Evolutionary conservation across 768 basidiomycete genomes (phyloP).

Genomic region (Amanita pseudoporphyria): DNA sequence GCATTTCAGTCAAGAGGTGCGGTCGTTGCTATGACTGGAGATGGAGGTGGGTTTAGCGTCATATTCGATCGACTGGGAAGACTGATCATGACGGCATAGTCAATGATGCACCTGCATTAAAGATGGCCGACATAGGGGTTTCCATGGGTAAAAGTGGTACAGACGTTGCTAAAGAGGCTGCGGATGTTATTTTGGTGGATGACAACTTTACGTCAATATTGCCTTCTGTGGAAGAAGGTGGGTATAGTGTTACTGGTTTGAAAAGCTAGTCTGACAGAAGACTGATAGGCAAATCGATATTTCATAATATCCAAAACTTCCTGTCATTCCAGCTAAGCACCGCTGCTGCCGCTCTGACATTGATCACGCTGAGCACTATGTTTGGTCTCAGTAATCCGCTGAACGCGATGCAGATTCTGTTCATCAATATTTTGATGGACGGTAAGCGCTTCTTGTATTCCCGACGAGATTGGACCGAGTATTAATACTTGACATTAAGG

Average conservation of each 20-base stretch:
- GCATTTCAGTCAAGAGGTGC: slow-evolving; percentile 86
- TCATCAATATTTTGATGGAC: slow-evolving; percentile 99
- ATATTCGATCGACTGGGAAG: background rate
- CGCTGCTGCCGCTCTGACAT: slow-evolving; percentile 89
- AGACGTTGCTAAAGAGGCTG: slow-evolving; percentile 97
- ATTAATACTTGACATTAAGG: slow-evolving; percentile 32
- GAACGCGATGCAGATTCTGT: slow-evolving; percentile 98
- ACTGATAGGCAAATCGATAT: slow-evolving; percentile 81
- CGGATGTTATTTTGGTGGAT: slow-evolving; percentile 93
- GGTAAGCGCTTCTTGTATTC: slow-evolving; percentile 36
- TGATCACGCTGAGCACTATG: slow-evolving; percentile 91
- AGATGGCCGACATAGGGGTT: slow-evolving; percentile 97
- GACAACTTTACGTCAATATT: slow-evolving; percentile 95
- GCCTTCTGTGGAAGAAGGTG: slow-evolving; percentile 90
- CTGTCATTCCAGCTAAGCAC: slow-evolving; percentile 95
- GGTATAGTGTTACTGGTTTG: background rate
- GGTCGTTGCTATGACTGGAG: slow-evolving; percentile 96
- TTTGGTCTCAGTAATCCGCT: slow-evolving; percentile 86
- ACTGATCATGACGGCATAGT: slow-evolving; percentile 29
- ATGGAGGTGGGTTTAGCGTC: slow-evolving; percentile 57
- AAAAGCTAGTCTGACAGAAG: slow-evolving; percentile 4
- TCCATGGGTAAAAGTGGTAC: slow-evolving; percentile 99
- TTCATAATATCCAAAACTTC: slow-evolving; percentile 99
- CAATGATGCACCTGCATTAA: slow-evolving; percentile 93
- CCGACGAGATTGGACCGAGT: background rate